Conservation (phyloP, 202 grass and related monocot genomes). For the Digitaria exilis region DNA sequence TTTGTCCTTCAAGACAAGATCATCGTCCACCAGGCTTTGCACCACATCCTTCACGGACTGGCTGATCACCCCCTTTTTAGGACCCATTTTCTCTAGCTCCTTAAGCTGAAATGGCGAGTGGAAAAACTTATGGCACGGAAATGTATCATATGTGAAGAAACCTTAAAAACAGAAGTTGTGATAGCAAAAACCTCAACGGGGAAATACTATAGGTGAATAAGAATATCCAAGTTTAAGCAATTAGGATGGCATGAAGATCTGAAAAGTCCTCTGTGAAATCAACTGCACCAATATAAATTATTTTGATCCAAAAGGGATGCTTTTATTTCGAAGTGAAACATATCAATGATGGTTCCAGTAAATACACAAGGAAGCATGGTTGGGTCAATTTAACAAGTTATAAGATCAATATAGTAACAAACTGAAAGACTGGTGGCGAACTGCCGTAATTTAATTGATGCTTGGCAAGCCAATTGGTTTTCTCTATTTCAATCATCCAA, state of each 20-base stretch:
- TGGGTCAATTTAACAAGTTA: neutral
- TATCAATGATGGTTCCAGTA: neutral
- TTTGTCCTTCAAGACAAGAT: constrained; percentile 97
- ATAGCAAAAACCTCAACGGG: no score
- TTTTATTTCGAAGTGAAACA: neutral
- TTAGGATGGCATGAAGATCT: neutral
- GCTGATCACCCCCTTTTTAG: constrained; percentile 94
- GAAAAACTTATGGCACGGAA: neutral
- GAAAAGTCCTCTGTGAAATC: neutral
- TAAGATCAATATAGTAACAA: neutral
- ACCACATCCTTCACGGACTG: constrained; percentile 98
- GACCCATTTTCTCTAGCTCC: constrained; percentile 95
- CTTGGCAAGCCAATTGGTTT: neutral
- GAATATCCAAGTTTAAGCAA: constrained; percentile 11
- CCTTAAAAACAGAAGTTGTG: neutral
- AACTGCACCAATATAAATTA: neutral
- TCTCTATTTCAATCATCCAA: neutral
- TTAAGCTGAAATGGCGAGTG: constrained; percentile 65
- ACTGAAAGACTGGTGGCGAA: neutral
- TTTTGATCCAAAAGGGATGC: neutral
- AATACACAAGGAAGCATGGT: neutral
- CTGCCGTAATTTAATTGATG: neutral
- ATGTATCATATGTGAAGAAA: constrained; percentile 10
- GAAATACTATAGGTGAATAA: neutral
- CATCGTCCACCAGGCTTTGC: constrained; percentile 98